These are phyloP conservation scores for Coemansia sp. DNA, from an alignment of 192 early-diverging fungal species.

Conservation along the genomic window DNA sequence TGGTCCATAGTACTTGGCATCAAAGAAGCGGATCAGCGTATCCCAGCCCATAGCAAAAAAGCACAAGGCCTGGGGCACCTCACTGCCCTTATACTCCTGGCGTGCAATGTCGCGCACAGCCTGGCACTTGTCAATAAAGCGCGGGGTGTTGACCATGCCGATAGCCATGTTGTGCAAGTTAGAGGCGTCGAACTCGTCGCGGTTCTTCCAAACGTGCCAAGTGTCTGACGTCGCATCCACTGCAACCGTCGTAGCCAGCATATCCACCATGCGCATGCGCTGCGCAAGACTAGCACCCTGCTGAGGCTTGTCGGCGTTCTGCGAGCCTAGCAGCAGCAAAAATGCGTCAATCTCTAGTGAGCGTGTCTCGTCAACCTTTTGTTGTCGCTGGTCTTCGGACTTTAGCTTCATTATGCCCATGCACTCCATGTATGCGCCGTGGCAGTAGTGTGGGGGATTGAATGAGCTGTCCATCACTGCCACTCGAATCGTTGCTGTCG, in stretches of 20 bases:
- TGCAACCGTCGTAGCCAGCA: slow-evolving; percentile 52
- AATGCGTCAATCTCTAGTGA: slow-evolving; percentile 60
- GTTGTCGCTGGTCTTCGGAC: slow-evolving; percentile 4
- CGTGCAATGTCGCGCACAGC: slow-evolving; percentile 25
- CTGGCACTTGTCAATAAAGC: slow-evolving; percentile 70
- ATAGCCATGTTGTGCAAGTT: slow-evolving; percentile 55
- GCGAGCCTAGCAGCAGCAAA: slow-evolving; percentile 64
- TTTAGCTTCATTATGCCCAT: slow-evolving; percentile 27
- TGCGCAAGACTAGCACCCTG: slow-evolving; percentile 60
- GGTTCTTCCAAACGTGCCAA: slow-evolving; percentile 48
- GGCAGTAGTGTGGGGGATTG: slow-evolving; percentile 68
- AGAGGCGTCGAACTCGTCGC: slow-evolving; percentile 31
- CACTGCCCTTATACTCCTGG: neutral
- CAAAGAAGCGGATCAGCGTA: slow-evolving; percentile 74
- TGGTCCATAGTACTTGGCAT: slow-evolving; percentile 69
- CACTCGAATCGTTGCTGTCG: slow-evolving; percentile 26
- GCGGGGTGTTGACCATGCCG: slow-evolving; percentile 61
- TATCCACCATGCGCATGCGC: slow-evolving; percentile 73
- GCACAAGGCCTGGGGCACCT: slow-evolving; percentile 21
- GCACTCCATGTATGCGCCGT: slow-evolving; percentile 46
- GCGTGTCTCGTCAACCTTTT: slow-evolving; percentile 10
- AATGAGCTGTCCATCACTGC: slow-evolving; percentile 76
- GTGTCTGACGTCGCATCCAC: slow-evolving; percentile 37
- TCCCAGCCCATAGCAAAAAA: slow-evolving; percentile 82
- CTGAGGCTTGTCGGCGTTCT: slow-evolving; percentile 72